These are phyloP conservation scores for Schizophyllum commune DNA, from an alignment of 1,284 basidiomycete species.

Conservation along the genomic window DNA sequence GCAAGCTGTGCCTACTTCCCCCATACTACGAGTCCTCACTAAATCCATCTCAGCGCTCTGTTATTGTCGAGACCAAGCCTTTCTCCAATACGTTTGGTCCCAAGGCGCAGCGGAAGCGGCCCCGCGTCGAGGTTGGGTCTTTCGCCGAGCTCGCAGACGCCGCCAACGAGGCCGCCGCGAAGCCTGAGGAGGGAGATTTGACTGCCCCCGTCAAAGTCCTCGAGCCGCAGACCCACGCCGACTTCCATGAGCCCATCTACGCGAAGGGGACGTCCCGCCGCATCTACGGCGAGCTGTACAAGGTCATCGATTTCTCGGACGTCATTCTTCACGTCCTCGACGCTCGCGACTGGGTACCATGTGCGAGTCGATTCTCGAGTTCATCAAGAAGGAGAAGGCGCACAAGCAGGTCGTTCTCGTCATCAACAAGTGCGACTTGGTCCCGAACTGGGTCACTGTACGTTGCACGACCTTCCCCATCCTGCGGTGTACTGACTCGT, in stretches of 20 bases:
- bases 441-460: conserved; percentile 98
- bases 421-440: conserved; percentile 98
- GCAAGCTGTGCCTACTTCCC: conserved; percentile 51
- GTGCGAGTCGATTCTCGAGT: conserved; percentile 93
- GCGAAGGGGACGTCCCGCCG: conserved; percentile 89
- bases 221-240: conserved; percentile 58
- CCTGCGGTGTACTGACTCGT: conserved; percentile 6
- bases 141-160: conserved; percentile 67
- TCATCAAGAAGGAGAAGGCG: conserved; percentile 91
- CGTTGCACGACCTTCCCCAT: conserved; percentile 25
- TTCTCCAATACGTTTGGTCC: conserved; percentile 91
- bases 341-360: conserved; percentile 96
- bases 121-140: conserved; percentile 75
- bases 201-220: conserved; percentile 34
- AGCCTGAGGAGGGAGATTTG: conserved; percentile 35
- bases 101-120: conserved; percentile 87
- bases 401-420: conserved; percentile 97
- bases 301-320: conserved; percentile 98
- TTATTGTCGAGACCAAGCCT: conserved; percentile 92
- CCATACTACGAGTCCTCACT: neutral
- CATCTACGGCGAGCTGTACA: conserved; percentile 98
- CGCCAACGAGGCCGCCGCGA: conserved; percentile 53
- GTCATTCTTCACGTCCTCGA: conserved; percentile 96
- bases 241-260: conserved; percentile 81
- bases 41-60: conserved; percentile 52